These are phyloP conservation scores for Pleurotus pulmonarius DNA, from an alignment of 768 basidiomycete species.

Conservation along the genomic window DNA sequence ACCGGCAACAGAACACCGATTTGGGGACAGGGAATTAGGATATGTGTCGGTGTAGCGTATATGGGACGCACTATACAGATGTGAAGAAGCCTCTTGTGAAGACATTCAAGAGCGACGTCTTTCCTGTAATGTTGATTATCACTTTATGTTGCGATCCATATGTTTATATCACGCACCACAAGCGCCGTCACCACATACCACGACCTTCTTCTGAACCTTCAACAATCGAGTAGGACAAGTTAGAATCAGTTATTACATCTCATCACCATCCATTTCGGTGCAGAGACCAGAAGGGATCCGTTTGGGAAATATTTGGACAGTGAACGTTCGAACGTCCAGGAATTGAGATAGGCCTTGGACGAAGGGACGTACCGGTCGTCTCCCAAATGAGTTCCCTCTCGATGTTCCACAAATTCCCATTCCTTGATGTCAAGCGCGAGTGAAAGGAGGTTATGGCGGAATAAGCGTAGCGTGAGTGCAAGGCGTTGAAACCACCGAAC, in stretches of 20 bases:
- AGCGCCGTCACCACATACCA: constrained; percentile 96
- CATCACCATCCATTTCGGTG: too few species aligned
- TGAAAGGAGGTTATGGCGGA: background rate
- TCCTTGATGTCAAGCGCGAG: background rate
- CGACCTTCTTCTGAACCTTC: constrained; percentile 55
- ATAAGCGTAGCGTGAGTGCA: background rate
- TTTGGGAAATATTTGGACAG: background rate
- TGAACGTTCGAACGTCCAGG: background rate
- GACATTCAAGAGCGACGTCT: constrained; percentile 84
- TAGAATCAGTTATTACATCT: background rate
- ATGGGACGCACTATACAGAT: constrained; percentile 73
- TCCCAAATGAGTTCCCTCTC: constrained; percentile 11
- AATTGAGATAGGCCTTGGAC: background rate
- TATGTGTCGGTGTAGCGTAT: background rate
- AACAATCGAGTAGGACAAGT: background rate
- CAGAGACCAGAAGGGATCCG: too few species aligned
- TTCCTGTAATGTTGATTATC: constrained; percentile 40
- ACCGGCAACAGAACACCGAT: background rate
- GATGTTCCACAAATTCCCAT: constrained; percentile 12
- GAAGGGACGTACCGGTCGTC: constrained; percentile 11
- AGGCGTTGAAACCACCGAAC: background rate
- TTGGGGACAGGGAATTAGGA: background rate
- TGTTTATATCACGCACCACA: constrained; percentile 57
- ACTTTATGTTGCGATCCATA: constrained; percentile 12
- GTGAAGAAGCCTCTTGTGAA: constrained; percentile 93